Percentiles rank a stretch among this genome's conserved stretches.
phyloP scores from a whole-genome alignment of 1,139 yeast genomes.

The Kazachstania sp. region DNA sequence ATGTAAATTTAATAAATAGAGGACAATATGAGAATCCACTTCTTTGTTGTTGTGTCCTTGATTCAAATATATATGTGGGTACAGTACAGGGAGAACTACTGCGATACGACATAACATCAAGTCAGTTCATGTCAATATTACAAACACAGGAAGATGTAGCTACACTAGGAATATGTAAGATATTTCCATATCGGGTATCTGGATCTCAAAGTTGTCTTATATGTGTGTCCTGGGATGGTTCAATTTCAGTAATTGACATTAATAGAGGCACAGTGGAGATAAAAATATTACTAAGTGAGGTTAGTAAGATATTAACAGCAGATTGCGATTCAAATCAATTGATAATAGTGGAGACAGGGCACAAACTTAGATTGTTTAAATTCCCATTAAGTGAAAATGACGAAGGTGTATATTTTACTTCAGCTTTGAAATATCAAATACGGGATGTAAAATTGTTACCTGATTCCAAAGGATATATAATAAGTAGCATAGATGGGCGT shows the following conservation, averaged over 20 bases:
- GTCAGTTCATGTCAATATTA: conserved; percentile 9
- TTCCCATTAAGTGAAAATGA: conserved; percentile 46
- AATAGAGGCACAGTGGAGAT: conserved; percentile 7
- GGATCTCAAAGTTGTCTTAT: conserved; percentile 9
- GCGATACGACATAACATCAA: conserved; percentile 16
- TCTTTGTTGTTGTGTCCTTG: conserved; percentile 12
- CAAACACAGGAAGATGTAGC: conserved; percentile 3
- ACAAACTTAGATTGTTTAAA: conserved; percentile 43
- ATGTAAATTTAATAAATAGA: conserved; percentile 7
- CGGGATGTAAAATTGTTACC: conserved; percentile 54
- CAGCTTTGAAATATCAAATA: conserved; percentile 69
- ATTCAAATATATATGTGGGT: conserved; percentile 19
- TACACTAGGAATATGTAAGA: conserved; percentile 7
- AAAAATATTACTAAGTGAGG: conserved; percentile 9
- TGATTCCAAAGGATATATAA: conserved; percentile 56
- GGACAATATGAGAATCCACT: conserved; percentile 16
- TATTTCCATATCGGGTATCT: background rate
- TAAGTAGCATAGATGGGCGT: conserved; percentile 80
- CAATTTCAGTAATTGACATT: conserved; percentile 18
- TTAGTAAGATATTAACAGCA: conserved; percentile 54
- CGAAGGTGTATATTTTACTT: conserved; percentile 48
- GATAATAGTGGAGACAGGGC: conserved; percentile 46
- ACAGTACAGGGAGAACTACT: conserved; percentile 27
- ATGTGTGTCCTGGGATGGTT: conserved; percentile 30
- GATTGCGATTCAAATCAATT: conserved; percentile 44